Percentiles rank a stretch among this genome's conserved stretches.
phyloP scores from a whole-genome alignment of 805 yeast species.

The Metschnikowia cerradonensis region DNA sequence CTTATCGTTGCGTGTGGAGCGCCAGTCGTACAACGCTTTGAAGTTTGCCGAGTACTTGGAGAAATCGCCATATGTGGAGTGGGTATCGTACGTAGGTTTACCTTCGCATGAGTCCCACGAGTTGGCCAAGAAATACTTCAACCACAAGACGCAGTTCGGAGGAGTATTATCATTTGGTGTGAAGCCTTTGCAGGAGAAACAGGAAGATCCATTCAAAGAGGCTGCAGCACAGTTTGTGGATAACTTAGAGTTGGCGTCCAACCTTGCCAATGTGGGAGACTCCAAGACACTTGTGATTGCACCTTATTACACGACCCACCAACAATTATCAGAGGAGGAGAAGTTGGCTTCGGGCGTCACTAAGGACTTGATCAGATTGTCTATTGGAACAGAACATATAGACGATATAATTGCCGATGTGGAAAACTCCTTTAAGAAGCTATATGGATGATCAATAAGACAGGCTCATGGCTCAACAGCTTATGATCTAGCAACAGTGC shows the following conservation, averaged over 20 bases:
- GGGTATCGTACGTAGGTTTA: conserved; percentile 94
- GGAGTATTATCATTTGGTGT: conserved; percentile 89
- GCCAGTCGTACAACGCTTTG: conserved; percentile 82
- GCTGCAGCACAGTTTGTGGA: conserved; percentile 86
- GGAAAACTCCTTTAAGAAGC: conserved; percentile 74
- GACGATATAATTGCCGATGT: conserved; percentile 22
- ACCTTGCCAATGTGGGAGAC: conserved; percentile 96
- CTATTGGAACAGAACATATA: conserved; percentile 21
- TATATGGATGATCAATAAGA: conserved; percentile 29
- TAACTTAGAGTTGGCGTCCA: conserved; percentile 76
- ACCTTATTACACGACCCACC: conserved; percentile 94
- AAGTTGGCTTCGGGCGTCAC: conserved; percentile 82
- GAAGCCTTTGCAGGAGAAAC: conserved; percentile 46
- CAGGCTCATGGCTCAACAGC: too few relatives aligned
- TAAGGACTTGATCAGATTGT: conserved; percentile 74
- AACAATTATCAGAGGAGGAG: conserved; percentile 81
- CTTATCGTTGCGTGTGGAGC: conserved; percentile 85
- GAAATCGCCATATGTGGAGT: conserved; percentile 64
- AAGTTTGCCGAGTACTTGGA: conserved; percentile 76
- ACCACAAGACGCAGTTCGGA: conserved; percentile 57
- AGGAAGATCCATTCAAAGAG: conserved; percentile 60
- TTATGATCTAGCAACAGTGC: background rate
- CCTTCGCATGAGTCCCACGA: conserved; percentile 74
- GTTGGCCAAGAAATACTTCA: conserved; percentile 76
- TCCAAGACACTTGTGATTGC: conserved; percentile 93